Evolutionary conservation across 2,329 filamentous ascomycete species (phyloP).

Genomic region (Aspergillus clavatus): DNA sequence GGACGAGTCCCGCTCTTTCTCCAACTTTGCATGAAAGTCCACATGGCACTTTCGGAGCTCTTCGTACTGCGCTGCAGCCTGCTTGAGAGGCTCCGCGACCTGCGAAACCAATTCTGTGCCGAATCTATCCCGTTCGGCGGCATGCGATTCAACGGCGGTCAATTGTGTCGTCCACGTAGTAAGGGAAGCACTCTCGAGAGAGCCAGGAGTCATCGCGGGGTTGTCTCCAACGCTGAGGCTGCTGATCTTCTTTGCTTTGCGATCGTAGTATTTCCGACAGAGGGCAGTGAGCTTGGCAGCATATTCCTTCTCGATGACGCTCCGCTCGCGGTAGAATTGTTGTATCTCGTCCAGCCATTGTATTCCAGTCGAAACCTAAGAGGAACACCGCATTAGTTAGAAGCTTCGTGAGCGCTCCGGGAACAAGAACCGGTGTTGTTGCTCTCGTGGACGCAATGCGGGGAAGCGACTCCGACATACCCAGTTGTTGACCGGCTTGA

Average conservation of each 20-base stretch:
- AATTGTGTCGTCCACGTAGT: slow-evolving; percentile 97
- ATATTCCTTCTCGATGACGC: slow-evolving; percentile 94
- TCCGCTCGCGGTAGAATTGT: slow-evolving; percentile 92
- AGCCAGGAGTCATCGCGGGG: slow-evolving; percentile 87
- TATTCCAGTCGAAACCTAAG: slow-evolving; percentile 73
- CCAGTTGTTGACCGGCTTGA: slow-evolving; percentile 92
- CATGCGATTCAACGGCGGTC: slow-evolving; percentile 79
- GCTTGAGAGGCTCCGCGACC: slow-evolving; percentile 81
- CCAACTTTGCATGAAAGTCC: slow-evolving; percentile 82
- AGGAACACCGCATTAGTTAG: slow-evolving; percentile 10
- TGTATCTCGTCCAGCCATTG: slow-evolving; percentile 95
- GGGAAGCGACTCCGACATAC: slow-evolving; percentile 40
- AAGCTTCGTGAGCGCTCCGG: not conserved
- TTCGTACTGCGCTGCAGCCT: slow-evolving; percentile 70
- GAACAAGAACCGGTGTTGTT: not conserved
- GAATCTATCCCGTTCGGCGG: slow-evolving; percentile 83
- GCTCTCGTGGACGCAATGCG: slow-evolving; percentile 10
- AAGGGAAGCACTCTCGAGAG: slow-evolving; percentile 90
- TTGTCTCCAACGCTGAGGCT: slow-evolving; percentile 89
- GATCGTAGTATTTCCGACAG: slow-evolving; percentile 95
- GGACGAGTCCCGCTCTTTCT: slow-evolving; percentile 79
- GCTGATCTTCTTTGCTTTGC: slow-evolving; percentile 86
- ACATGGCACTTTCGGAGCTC: slow-evolving; percentile 86
- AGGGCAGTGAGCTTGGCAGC: slow-evolving; percentile 78
- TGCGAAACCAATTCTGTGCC: slow-evolving; percentile 71